A percentile compares a stretch with the other conserved stretches of the same genome.
phyloP scores from a whole-genome alignment of 1,284 basidiomycete species.

The Exsudoporus floridanus region DNA sequence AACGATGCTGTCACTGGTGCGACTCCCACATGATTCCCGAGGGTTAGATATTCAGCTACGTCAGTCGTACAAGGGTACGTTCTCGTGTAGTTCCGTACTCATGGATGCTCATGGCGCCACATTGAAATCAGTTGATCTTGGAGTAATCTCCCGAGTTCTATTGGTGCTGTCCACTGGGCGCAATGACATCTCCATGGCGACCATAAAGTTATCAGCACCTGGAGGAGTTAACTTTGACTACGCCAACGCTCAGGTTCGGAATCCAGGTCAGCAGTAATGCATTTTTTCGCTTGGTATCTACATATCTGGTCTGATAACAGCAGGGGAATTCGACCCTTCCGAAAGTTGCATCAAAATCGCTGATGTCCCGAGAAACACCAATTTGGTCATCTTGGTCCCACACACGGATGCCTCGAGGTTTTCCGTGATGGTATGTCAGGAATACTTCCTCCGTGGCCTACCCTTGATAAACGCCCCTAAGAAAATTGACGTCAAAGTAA shows the following conservation, averaged over 20 bases:
- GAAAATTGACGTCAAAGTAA: slow-evolving; percentile 62
- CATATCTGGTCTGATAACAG: slow-evolving; percentile 9
- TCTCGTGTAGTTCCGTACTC: slow-evolving; percentile 2
- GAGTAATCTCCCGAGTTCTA: slow-evolving; percentile 52
- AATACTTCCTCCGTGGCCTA: neutral
- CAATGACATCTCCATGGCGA: slow-evolving; percentile 55
- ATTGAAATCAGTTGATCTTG: slow-evolving; percentile 59
- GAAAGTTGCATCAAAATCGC: slow-evolving; percentile 48
- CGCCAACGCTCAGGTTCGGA: slow-evolving; percentile 43
- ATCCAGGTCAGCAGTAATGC: slow-evolving; percentile 35
- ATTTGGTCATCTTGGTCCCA: slow-evolving; percentile 54
- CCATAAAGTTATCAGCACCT: slow-evolving; percentile 52
- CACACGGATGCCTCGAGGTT: slow-evolving; percentile 60
- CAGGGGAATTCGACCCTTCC: slow-evolving; percentile 34
- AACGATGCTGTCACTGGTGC: slow-evolving; percentile 44
- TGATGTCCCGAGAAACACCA: slow-evolving; percentile 45
- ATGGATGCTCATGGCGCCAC: slow-evolving; percentile 4
- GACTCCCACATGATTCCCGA: slow-evolving; percentile 56
- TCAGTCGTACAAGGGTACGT: slow-evolving; percentile 61
- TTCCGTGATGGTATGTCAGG: slow-evolving; percentile 50
- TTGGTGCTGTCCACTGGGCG: slow-evolving; percentile 63
- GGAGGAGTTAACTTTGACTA: slow-evolving; percentile 53
- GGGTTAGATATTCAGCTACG: slow-evolving; percentile 60
- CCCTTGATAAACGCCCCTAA: slow-evolving; percentile 29
- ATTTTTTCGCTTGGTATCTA: slow-evolving; percentile 11